Conservation (phyloP, 2,329 filamentous ascomycete species). For the Cordyceps pruinosa region DNA sequence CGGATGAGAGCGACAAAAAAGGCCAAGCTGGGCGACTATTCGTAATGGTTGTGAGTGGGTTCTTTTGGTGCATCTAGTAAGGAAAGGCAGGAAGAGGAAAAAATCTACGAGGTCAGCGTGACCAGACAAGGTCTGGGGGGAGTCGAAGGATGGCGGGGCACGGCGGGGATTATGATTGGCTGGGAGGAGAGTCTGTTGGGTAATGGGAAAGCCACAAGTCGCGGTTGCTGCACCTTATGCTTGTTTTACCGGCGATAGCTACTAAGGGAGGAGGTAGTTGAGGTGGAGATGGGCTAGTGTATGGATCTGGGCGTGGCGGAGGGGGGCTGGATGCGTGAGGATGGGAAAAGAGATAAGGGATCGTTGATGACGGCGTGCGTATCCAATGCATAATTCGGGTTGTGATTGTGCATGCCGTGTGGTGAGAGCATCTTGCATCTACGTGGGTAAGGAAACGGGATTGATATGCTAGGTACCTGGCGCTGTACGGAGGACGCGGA, state of each 20-base stretch:
- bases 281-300: background rate
- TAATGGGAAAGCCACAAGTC: constrained; percentile 5
- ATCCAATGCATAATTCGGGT: background rate
- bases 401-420: background rate
- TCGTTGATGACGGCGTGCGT: background rate
- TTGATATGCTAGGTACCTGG: background rate
- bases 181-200: constrained; percentile 1
- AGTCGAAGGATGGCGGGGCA: background rate
- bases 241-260: background rate
- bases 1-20: background rate
- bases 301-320: background rate
- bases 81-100: background rate
- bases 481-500: background rate
- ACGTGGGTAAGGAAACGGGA: background rate
- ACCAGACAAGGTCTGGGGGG: background rate
- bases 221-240: background rate
- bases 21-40: no score
- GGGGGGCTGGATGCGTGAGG: background rate
- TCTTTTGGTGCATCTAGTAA: background rate
- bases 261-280: no score
- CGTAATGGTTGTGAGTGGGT: no score
- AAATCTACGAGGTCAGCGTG: constrained; percentile 8
- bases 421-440: no score
- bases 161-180: constrained; percentile 3
- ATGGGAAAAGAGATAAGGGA: background rate